Evolutionary conservation across 768 basidiomycete species (phyloP).

Genomic region (Suillus brevipes): DNA sequence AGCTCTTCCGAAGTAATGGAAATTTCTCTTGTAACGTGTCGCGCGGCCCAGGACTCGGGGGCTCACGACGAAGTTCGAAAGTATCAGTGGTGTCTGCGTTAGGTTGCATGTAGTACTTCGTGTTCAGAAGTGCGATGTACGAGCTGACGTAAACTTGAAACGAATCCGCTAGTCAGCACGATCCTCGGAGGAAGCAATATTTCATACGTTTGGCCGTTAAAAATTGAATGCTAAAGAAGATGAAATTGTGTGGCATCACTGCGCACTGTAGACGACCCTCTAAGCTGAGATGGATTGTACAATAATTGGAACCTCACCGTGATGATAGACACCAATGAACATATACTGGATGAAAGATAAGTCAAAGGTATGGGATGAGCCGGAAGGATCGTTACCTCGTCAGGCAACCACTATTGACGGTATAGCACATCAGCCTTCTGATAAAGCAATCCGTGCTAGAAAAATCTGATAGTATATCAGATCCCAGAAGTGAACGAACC

Average conservation of each 20-base stretch:
- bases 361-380: too few species aligned
- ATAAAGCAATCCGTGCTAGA: conserved; percentile 3
- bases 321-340: not conserved
- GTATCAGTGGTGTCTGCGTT: not conserved
- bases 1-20: too few species aligned
- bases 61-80: not conserved
- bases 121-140: conserved; percentile 8
- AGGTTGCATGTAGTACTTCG: not conserved
- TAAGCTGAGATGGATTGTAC: not conserved
- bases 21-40: not conserved
- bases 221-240: not conserved
- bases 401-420: not conserved
- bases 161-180: not conserved
- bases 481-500: not conserved
- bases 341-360: conserved; percentile 2
- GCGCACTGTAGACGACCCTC: not conserved
- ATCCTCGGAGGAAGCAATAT: not conserved
- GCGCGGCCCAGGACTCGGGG: too few species aligned
- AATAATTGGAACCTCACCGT: not conserved
- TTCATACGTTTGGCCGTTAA: not conserved
- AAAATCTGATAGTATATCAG: not conserved
- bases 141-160: conserved; percentile 8
- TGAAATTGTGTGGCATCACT: not conserved
- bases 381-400: conserved; percentile 1
- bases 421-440: not conserved